Percentiles rank a stretch among this genome's conserved stretches.
phyloP scores from a whole-genome alignment of 768 basidiomycete genomes.

The Gloeostereum incarnatum region DNA sequence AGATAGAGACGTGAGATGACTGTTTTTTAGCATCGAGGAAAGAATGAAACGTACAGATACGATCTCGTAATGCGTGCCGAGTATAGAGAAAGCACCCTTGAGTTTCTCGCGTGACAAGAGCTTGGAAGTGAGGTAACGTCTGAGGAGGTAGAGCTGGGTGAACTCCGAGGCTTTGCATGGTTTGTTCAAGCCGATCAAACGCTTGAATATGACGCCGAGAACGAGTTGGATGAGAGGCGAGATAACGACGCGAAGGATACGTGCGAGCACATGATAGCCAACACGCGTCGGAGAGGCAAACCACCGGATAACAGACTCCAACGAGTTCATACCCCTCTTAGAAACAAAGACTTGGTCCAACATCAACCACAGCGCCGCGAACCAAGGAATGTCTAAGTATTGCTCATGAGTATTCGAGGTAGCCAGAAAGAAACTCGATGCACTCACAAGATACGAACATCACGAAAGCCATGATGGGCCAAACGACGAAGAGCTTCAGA shows the following conservation, averaged over 20 bases:
- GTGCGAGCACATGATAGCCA: constrained; percentile 27
- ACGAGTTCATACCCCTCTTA: constrained; percentile 16
- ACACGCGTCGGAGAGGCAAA: constrained; percentile 31
- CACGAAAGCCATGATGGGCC: constrained; percentile 27
- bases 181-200: constrained; percentile 27
- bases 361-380: constrained; percentile 28
- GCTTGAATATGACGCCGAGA: constrained; percentile 30
- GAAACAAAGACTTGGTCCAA: constrained; percentile 19
- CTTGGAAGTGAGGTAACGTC: constrained; percentile 27
- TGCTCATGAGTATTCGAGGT: neutral
- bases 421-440: neutral
- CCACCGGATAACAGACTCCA: constrained; percentile 33
- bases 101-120: constrained; percentile 27
- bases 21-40: no score
- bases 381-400: constrained; percentile 33
- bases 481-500: constrained; percentile 26
- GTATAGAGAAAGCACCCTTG: constrained; percentile 27
- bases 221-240: constrained; percentile 27
- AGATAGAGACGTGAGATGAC: no score
- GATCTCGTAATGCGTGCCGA: constrained; percentile 36
- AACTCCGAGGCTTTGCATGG: constrained; percentile 15
- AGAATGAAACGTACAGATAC: constrained; percentile 25
- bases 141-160: constrained; percentile 21
- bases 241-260: constrained; percentile 25
- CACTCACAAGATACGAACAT: constrained; percentile 21